A percentile compares a stretch with the other conserved stretches of the same genome.
phyloP scores from a whole-genome alignment of 306 rosid species.

The Abrus pulchellus region DNA sequence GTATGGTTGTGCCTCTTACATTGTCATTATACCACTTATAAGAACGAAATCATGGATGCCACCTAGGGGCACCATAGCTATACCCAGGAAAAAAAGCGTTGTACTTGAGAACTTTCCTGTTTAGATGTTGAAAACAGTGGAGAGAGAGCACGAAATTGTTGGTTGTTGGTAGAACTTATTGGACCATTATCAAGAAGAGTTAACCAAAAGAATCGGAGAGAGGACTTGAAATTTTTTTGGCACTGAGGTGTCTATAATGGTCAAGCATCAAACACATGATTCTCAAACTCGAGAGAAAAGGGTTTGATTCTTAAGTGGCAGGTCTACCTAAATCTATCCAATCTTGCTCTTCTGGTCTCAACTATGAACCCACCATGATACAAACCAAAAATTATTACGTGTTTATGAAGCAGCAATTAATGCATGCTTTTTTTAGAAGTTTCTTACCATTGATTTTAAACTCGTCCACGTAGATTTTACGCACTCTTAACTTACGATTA shows the following conservation, averaged over 20 bases:
- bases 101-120: constrained; percentile 24
- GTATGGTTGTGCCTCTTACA: neutral
- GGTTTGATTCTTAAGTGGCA: constrained; percentile 72
- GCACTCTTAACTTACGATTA: constrained; percentile 4
- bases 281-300: constrained; percentile 27
- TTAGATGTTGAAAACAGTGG: constrained; percentile 44
- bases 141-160: constrained; percentile 52
- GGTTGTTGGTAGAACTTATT: constrained; percentile 59
- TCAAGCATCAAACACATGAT: constrained; percentile 38
- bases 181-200: constrained; percentile 49
- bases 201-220: constrained; percentile 54
- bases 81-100: constrained; percentile 14
- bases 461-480: neutral
- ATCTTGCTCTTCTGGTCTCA: constrained; percentile 45
- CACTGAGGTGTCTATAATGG: constrained; percentile 40
- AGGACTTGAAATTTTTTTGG: constrained; percentile 50
- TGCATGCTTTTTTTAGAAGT: constrained; percentile 4
- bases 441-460: neutral
- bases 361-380: constrained; percentile 51
- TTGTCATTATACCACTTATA: neutral
- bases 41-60: neutral
- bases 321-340: constrained; percentile 56
- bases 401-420: constrained; percentile 25
- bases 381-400: constrained; percentile 16
- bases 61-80: neutral